Evolutionary conservation across 176 grass and related monocot species (phyloP).

Genomic region (Oryza punctata): DNA sequence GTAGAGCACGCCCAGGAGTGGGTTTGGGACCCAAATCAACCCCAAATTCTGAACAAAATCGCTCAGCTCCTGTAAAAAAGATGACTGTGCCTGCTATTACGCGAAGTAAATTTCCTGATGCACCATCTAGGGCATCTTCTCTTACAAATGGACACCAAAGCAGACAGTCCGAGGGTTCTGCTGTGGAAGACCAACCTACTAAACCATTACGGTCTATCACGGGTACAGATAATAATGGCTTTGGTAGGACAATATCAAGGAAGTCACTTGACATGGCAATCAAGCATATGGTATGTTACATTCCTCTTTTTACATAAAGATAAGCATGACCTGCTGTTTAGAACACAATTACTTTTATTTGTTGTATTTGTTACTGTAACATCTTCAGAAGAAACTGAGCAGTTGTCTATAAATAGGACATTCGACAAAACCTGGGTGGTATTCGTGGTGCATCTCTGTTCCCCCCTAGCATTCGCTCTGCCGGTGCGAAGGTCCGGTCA

Average conservation of each 20-base stretch:
- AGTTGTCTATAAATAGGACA: slow-evolving; percentile 61
- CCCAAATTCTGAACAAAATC: slow-evolving; percentile 48
- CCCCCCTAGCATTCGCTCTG: slow-evolving; percentile 89
- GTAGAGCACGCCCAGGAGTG: slow-evolving; percentile 69
- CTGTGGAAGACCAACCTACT: slow-evolving; percentile 50
- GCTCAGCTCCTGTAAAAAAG: slow-evolving; percentile 59
- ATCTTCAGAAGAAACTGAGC: slow-evolving; percentile 23
- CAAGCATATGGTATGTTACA: slow-evolving; percentile 85
- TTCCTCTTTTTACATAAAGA: slow-evolving; percentile 37
- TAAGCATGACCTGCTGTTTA: not conserved
- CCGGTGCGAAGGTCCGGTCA: slow-evolving; percentile 49
- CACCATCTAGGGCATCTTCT: slow-evolving; percentile 54
- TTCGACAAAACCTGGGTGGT: slow-evolving; percentile 81
- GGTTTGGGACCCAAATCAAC: slow-evolving; percentile 46
- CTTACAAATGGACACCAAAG: slow-evolving; percentile 59
- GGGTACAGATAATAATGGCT: slow-evolving; percentile 74
- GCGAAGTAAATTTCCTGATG: slow-evolving; percentile 72
- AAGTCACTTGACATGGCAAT: slow-evolving; percentile 98
- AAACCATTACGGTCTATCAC: slow-evolving; percentile 38
- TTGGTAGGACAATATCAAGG: slow-evolving; percentile 94
- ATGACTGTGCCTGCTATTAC: slow-evolving; percentile 72
- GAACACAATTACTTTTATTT: slow-evolving; percentile 14
- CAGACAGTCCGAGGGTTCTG: slow-evolving; percentile 41
- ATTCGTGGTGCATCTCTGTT: slow-evolving; percentile 80
- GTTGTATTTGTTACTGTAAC: not conserved